Evolutionary conservation across 2,329 filamentous ascomycete species (phyloP).

Genomic region (Alternaria atra): DNA sequence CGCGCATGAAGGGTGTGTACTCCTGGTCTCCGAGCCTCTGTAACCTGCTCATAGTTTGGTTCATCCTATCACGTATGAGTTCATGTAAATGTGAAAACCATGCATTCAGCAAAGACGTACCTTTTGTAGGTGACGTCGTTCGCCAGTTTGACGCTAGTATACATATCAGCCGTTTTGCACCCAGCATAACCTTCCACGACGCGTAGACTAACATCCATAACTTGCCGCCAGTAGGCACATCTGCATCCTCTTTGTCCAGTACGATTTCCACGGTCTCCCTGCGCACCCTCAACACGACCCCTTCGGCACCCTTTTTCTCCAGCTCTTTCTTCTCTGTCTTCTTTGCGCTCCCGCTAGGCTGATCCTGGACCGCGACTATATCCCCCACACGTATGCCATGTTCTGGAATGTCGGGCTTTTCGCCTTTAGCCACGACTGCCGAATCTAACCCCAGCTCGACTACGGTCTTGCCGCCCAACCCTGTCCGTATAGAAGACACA

Average conservation of each 20-base stretch:
- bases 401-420: slow-evolving; percentile 68
- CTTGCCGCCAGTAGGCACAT: slow-evolving; percentile 63
- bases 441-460: slow-evolving; percentile 79
- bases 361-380: slow-evolving; percentile 78
- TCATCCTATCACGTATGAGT: slow-evolving; percentile 59
- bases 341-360: slow-evolving; percentile 74
- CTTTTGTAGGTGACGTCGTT: slow-evolving; percentile 73
- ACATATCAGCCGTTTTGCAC: slow-evolving; percentile 43
- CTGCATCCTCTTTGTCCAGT: slow-evolving; percentile 69
- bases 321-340: slow-evolving; percentile 77
- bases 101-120: slow-evolving; percentile 48
- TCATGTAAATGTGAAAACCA: neutral
- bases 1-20: slow-evolving; percentile 66
- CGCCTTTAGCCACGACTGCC: slow-evolving; percentile 64
- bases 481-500: slow-evolving; percentile 80
- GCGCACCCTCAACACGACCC: slow-evolving; percentile 73
- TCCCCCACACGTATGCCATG: slow-evolving; percentile 81
- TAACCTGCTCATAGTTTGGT: slow-evolving; percentile 69
- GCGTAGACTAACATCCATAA: slow-evolving; percentile 67
- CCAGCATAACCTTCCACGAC: slow-evolving; percentile 1
- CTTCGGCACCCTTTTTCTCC: slow-evolving; percentile 72
- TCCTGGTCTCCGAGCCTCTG: slow-evolving; percentile 65
- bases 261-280: slow-evolving; percentile 70
- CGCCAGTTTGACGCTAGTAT: slow-evolving; percentile 68
- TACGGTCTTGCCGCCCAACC: slow-evolving; percentile 89